A percentile compares a stretch with the other conserved stretches of the same genome.
Conservation (phyloP, 2,329 filamentous ascomycete genomes). For the Ciborinia camelliae region DNA sequence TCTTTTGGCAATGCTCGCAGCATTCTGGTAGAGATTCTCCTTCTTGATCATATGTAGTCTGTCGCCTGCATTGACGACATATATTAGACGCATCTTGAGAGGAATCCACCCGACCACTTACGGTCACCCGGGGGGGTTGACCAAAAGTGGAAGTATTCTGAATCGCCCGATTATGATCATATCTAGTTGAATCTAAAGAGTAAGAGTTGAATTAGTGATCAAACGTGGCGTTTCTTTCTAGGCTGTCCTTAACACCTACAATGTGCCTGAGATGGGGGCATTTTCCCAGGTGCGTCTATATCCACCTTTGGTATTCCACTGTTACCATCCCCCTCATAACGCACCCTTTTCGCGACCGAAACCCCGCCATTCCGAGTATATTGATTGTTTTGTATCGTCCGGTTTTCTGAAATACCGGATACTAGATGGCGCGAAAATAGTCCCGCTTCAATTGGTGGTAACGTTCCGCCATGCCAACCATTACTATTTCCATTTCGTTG, state of each 20-base stretch:
- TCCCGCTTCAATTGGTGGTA: slow-evolving; percentile 32
- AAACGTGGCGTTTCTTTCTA: slow-evolving; percentile 2
- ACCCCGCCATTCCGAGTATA: slow-evolving; percentile 25
- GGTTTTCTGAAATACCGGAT: slow-evolving; percentile 18
- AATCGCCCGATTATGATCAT: slow-evolving; percentile 21
- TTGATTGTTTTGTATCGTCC: slow-evolving; percentile 18
- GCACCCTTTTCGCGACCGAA: slow-evolving; percentile 26
- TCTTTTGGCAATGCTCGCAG: slow-evolving; percentile 28
- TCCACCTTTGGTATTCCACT: slow-evolving; percentile 22
- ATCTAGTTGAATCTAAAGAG: slow-evolving; percentile 23
- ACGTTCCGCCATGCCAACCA: slow-evolving; percentile 25
- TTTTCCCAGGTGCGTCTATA: slow-evolving; percentile 24
- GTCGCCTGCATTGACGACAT: slow-evolving; percentile 30
- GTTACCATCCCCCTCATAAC: slow-evolving; percentile 29
- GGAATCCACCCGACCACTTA: slow-evolving; percentile 10
- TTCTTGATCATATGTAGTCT: slow-evolving; percentile 25
- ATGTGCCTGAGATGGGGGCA: slow-evolving; percentile 21
- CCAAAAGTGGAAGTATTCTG: slow-evolving; percentile 21
- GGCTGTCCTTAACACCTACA: slow-evolving; percentile 23
- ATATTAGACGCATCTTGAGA: slow-evolving; percentile 24
- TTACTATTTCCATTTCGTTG: slow-evolving; percentile 20
- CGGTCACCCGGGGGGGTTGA: background rate
- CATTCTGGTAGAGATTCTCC: slow-evolving; percentile 21
- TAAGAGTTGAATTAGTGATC: slow-evolving; percentile 22
- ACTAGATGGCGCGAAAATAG: slow-evolving; percentile 23